These are phyloP conservation scores for Lactifluus pinguis DNA, from an alignment of 768 basidiomycete species.

Conservation along the genomic window DNA sequence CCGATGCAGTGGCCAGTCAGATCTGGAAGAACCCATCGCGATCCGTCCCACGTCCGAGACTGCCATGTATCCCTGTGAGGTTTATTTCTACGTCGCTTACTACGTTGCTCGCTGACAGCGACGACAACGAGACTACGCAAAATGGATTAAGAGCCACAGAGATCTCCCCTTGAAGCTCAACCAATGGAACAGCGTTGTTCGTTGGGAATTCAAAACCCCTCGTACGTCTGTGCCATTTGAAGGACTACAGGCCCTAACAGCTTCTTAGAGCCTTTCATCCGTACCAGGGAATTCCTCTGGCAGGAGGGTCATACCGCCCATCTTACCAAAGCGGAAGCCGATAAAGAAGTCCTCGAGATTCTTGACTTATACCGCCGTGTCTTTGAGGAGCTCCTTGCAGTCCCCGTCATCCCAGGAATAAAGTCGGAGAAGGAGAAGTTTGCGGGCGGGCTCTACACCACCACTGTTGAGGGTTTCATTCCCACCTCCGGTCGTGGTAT, in stretches of 20 bases:
- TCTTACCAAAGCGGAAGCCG: constrained; percentile 83
- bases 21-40: constrained; percentile 94
- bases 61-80: constrained; percentile 96
- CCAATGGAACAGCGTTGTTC: constrained; percentile 98
- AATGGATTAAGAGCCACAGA: constrained; percentile 97
- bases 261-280: constrained; percentile 83
- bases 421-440: constrained; percentile 99
- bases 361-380: constrained; percentile 93
- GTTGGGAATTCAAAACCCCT: constrained; percentile 99
- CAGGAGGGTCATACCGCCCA: constrained; percentile 98
- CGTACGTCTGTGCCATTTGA: constrained; percentile 40
- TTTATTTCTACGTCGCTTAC: neutral
- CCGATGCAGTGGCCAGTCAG: constrained; percentile 65
- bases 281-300: constrained; percentile 99
- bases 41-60: constrained; percentile 98
- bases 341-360: constrained; percentile 84
- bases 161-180: constrained; percentile 96
- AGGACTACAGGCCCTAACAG: neutral
- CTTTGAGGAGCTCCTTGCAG: constrained; percentile 94
- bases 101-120: neutral
- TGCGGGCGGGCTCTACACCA: constrained; percentile 95
- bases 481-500: constrained; percentile 96
- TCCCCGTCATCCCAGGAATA: constrained; percentile 92
- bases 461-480: constrained; percentile 96
- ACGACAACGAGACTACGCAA: constrained; percentile 70